Conservation (phyloP, 768 basidiomycete genomes). For the Auricularia heimuer region DNA sequence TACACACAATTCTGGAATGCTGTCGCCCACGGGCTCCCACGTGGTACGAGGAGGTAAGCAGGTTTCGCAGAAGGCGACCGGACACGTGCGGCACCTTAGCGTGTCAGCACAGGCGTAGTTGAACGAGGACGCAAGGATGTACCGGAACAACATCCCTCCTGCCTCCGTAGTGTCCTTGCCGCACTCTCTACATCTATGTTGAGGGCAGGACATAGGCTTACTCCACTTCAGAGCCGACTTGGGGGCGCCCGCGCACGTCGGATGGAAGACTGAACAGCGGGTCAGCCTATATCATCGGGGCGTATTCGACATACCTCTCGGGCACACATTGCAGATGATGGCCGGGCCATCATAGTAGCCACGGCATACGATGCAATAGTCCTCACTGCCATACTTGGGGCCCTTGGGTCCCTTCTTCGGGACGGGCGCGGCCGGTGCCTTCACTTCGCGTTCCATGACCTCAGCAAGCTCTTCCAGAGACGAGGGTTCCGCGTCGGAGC, state of each 20-base stretch:
- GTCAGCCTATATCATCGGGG: neutral
- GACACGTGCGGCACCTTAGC: conserved; percentile 47
- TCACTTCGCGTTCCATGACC: no score
- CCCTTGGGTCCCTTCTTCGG: neutral
- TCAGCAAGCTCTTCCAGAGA: neutral
- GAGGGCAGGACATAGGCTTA: conserved; percentile 29
- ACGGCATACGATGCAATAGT: conserved; percentile 49
- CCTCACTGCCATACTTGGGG: conserved; percentile 39
- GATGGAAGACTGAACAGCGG: conserved; percentile 40
- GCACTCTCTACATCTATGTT: conserved; percentile 42
- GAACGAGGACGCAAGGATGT: conserved; percentile 6
- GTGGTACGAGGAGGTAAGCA: conserved; percentile 32
- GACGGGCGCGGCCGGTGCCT: no score
- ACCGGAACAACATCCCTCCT: conserved; percentile 55
- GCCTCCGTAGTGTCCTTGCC: conserved; percentile 32
- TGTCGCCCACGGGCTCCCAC: neutral
- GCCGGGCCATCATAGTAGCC: conserved; percentile 42
- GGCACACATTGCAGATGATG: conserved; percentile 38
- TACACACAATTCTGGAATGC: neutral
- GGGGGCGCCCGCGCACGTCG: conserved; percentile 33
- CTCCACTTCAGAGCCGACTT: conserved; percentile 18
- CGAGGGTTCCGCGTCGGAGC: conserved; percentile 24
- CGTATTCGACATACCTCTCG: conserved; percentile 34
- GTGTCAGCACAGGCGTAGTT: neutral
- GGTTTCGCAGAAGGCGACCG: conserved; percentile 51